Base-by-base conservation (phyloP, 352 stramenopile species). In the Phytopythium aichiense region DNA sequence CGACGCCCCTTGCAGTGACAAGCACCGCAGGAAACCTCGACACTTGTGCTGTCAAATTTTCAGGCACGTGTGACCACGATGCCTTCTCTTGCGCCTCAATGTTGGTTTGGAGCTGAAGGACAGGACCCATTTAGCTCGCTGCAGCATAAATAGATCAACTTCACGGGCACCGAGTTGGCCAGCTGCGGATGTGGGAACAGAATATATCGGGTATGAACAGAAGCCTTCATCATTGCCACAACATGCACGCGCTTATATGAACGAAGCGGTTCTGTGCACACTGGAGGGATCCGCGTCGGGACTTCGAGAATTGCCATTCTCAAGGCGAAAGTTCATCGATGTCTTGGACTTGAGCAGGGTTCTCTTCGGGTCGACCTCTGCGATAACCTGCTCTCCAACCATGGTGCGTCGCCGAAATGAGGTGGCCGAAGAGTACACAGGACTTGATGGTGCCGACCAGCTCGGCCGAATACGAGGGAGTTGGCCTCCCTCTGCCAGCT, bases 401-500 rank as follows among this genome's bases (percentile, higher is more conserved):
- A 55, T 40, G 9, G 49, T 55, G 16, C 31, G 28, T 6, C 49
- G 49, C 12, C 49, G 49, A 55, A 18, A 12, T 5, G 31, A 38
- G 4, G 31, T 6, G 0, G 23, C 49, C n/a, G 31, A 12, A 0
- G 18, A 23, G 15, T 40, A 35, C 28, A 22, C 31, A 7, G 49
- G 25, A 15, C 25, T 55, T 35, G 49, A 22, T 40, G 25, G 23
- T 35, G 49, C 28, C 23, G 22, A 30, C 22, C 46, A 53, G 46
- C 46, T 33, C 13, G 25, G 49, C 20, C 73, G 63, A 33, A 65
- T 25, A n/a, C 65, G 66, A 18, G 65, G 66, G 11, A 79, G 66
- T 13, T 76, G 68, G 2, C 79, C 79, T 68, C 83, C 77, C 31
- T 89, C 73, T 25, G 79, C 78, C 8, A 72, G 66, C 48, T 83